phyloP scores from a whole-genome alignment of 2,329 filamentous ascomycete genomes.

The Ascosphaera apis region DNA sequence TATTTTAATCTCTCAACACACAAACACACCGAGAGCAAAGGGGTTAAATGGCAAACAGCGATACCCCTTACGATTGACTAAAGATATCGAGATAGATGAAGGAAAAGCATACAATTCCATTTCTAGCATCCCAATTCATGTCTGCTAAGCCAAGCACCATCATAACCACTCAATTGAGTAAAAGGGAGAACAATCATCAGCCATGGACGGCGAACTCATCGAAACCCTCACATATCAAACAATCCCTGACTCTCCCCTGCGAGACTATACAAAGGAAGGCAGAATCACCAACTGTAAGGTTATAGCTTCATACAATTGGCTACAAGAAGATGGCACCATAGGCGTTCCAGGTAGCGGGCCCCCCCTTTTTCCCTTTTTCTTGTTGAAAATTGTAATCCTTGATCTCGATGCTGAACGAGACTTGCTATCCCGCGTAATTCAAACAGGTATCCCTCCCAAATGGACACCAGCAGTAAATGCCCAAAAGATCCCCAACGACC shows the following conservation, averaged over 20 bases:
- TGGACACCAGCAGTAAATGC: constrained; percentile 24
- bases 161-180: too few relatives aligned
- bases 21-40: too few relatives aligned
- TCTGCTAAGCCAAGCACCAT: too few relatives aligned
- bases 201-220: too few relatives aligned
- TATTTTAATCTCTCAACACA: too few relatives aligned
- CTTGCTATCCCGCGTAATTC: constrained; percentile 1
- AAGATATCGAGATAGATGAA: too few relatives aligned
- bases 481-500: constrained; percentile 20
- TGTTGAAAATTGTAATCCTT: not conserved
- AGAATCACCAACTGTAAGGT: constrained; percentile 19
- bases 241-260: constrained; percentile 5
- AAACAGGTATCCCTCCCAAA: constrained; percentile 24
- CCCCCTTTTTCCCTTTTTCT: not conserved
- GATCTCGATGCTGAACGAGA: constrained; percentile 3
- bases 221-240: too few relatives aligned
- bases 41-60: too few relatives aligned
- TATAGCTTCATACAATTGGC: constrained; percentile 31
- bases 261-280: constrained; percentile 8
- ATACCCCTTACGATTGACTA: too few relatives aligned
- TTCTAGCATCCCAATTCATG: too few relatives aligned
- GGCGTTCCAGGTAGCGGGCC: constrained; percentile 20
- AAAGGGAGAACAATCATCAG: too few relatives aligned
- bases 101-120: too few relatives aligned
- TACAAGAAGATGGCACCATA: constrained; percentile 16